These are phyloP conservation scores for Canariomyces notabilis DNA, from an alignment of 2,329 filamentous ascomycete genomes.

Conservation along the genomic window DNA sequence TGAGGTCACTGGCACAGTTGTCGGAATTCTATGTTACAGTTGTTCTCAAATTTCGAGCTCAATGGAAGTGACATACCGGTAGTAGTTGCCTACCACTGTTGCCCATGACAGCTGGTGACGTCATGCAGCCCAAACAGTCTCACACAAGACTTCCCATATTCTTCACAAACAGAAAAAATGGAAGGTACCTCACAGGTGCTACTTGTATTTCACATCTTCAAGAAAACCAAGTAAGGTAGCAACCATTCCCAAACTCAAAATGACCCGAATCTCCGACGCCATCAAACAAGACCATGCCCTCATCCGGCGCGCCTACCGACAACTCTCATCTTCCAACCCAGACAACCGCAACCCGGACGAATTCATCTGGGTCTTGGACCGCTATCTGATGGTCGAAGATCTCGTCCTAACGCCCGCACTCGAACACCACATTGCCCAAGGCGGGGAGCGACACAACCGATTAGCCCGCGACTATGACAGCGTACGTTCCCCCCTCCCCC, in stretches of 20 bases:
- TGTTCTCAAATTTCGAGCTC: too few relatives aligned
- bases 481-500: slow-evolving; percentile 5
- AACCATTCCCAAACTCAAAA: slow-evolving; percentile 12
- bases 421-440: slow-evolving; percentile 18
- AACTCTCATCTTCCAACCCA: slow-evolving; percentile 14
- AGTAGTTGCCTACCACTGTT: too few relatives aligned
- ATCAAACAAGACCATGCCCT: slow-evolving; percentile 21
- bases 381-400: slow-evolving; percentile 24
- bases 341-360: slow-evolving; percentile 18
- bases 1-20: too few relatives aligned
- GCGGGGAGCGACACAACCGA: slow-evolving; percentile 16
- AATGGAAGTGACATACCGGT: too few relatives aligned
- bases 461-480: slow-evolving; percentile 24
- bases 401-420: slow-evolving; percentile 23
- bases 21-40: too few relatives aligned
- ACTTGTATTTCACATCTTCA: not conserved
- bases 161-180: not conserved
- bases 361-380: slow-evolving; percentile 23
- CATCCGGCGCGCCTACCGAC: slow-evolving; percentile 16
- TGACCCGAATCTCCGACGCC: slow-evolving; percentile 21
- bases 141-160: too few relatives aligned
- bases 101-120: not conserved
- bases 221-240: too few relatives aligned
- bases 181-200: not conserved
- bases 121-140: not conserved